Evolutionary conservation across 1,139 yeast species (phyloP).

Genomic region (Barnettozyma hawaiiensis): DNA sequence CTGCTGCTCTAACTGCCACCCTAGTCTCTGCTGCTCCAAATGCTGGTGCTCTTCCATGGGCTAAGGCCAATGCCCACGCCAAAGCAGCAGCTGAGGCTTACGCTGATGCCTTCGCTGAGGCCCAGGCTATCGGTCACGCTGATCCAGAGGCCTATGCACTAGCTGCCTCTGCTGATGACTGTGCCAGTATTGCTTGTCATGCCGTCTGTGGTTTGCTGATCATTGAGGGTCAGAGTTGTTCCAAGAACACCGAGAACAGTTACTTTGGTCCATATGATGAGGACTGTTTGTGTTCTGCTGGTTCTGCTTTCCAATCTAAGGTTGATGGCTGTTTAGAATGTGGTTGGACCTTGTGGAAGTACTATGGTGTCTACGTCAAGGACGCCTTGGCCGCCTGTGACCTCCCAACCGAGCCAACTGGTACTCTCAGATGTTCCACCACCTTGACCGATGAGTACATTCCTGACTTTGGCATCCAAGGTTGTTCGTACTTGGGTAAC

Average conservation of each 20-base stretch:
- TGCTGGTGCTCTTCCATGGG: slow-evolving; percentile 15
- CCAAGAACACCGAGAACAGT: slow-evolving; percentile 10
- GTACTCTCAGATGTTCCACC: slow-evolving; percentile 24
- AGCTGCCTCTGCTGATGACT: slow-evolving; percentile 16
- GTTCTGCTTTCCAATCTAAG: slow-evolving; percentile 19
- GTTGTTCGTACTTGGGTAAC: slow-evolving; percentile 18
- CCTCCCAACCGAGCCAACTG: slow-evolving; percentile 26
- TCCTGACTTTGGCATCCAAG: slow-evolving; percentile 13
- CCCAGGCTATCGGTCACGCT: slow-evolving; percentile 15
- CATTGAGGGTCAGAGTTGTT: slow-evolving; percentile 13
- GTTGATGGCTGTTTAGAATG: slow-evolving; percentile 27
- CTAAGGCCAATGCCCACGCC: slow-evolving; percentile 15
- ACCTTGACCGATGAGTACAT: slow-evolving; percentile 19
- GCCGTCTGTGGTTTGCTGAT: slow-evolving; percentile 16
- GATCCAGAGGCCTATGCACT: slow-evolving; percentile 17
- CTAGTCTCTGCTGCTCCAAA: slow-evolving; percentile 11
- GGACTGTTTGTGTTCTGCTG: slow-evolving; percentile 25
- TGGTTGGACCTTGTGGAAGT: slow-evolving; percentile 31
- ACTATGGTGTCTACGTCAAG: slow-evolving; percentile 25
- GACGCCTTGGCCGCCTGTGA: slow-evolving; percentile 26
- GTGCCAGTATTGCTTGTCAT: slow-evolving; percentile 15
- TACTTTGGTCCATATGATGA: slow-evolving; percentile 22
- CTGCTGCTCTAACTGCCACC: slow-evolving; percentile 10
- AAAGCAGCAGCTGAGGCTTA: slow-evolving; percentile 15
- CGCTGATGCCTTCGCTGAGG: slow-evolving; percentile 17